Percentiles rank a stretch among this genome's conserved stretches.
Conservation (phyloP, 257 asterid genomes). For the Salvia hispanica region DNA sequence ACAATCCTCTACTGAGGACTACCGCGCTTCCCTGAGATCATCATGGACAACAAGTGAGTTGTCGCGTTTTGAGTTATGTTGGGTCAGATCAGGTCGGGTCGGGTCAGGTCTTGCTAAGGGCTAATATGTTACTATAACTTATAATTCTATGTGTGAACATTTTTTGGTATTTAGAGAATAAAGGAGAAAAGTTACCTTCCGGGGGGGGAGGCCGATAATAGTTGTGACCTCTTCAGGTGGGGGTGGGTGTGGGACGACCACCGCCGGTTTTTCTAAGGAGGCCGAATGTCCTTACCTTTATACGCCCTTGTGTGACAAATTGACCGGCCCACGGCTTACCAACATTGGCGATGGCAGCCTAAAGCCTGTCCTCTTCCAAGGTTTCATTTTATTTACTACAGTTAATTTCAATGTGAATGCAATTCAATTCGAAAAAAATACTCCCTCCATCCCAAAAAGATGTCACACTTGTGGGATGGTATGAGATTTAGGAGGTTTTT, state of each 20-base stretch:
- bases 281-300: slow-evolving; percentile 85
- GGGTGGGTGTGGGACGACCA: slow-evolving; percentile 72
- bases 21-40: slow-evolving; percentile 19
- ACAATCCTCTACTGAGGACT: slow-evolving; percentile 48
- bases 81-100: no score
- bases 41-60: slow-evolving; percentile 31
- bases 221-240: slow-evolving; percentile 74
- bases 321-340: slow-evolving; percentile 78
- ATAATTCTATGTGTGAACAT: neutral
- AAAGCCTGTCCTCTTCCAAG: slow-evolving; percentile 78
- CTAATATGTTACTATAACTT: no score
- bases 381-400: slow-evolving; percentile 25
- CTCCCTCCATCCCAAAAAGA: no score
- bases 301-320: slow-evolving; percentile 89
- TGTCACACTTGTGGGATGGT: no score
- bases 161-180: slow-evolving; percentile 61
- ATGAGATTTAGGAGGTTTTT: no score
- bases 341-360: slow-evolving; percentile 94
- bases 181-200: slow-evolving; percentile 60
- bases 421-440: no score
- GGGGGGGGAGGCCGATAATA: slow-evolving; percentile 49
- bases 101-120: neutral
- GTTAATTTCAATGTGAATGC: no score
- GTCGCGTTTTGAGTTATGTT: neutral
- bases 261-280: slow-evolving; percentile 74